Evolutionary conservation across 1,139 yeast genomes (phyloP).

Genomic region (Insectozyma bohioensis): DNA sequence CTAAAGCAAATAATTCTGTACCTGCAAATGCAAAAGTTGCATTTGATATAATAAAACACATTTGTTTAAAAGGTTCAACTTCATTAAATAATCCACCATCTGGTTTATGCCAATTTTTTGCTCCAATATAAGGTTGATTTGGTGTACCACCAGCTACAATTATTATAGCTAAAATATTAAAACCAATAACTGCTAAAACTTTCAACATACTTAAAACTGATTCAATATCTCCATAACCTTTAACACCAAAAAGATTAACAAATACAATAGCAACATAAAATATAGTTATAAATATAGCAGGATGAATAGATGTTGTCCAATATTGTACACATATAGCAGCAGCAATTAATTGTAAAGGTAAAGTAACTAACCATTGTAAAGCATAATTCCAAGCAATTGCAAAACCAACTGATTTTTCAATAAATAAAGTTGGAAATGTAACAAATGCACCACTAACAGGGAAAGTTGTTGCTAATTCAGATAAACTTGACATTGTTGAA

Average conservation of each 20-base stretch:
- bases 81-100: slow-evolving; percentile 30
- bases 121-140: slow-evolving; percentile 29
- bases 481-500: slow-evolving; percentile 35
- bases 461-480: slow-evolving; percentile 40
- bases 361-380: slow-evolving; percentile 38
- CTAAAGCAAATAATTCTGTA: slow-evolving; percentile 34
- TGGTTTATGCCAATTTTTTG: slow-evolving; percentile 32
- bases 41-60: slow-evolving; percentile 23
- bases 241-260: slow-evolving; percentile 35
- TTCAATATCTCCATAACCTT: slow-evolving; percentile 40
- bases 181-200: slow-evolving; percentile 33
- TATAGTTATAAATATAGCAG: slow-evolving; percentile 32
- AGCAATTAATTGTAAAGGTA: slow-evolving; percentile 41
- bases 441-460: slow-evolving; percentile 43
- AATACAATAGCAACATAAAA: slow-evolving; percentile 29
- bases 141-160: slow-evolving; percentile 37
- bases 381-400: slow-evolving; percentile 47
- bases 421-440: slow-evolving; percentile 36
- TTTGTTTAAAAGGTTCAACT: slow-evolving; percentile 26
- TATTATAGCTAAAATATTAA: slow-evolving; percentile 28
- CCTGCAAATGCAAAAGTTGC: slow-evolving; percentile 30
- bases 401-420: slow-evolving; percentile 39
- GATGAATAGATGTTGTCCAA: slow-evolving; percentile 27
- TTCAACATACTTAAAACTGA: slow-evolving; percentile 29
- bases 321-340: slow-evolving; percentile 36